Percentiles rank a stretch among this genome's conserved stretches.
Conservation (phyloP, 345 rosid species). For the Dovyalis caffra region DNA sequence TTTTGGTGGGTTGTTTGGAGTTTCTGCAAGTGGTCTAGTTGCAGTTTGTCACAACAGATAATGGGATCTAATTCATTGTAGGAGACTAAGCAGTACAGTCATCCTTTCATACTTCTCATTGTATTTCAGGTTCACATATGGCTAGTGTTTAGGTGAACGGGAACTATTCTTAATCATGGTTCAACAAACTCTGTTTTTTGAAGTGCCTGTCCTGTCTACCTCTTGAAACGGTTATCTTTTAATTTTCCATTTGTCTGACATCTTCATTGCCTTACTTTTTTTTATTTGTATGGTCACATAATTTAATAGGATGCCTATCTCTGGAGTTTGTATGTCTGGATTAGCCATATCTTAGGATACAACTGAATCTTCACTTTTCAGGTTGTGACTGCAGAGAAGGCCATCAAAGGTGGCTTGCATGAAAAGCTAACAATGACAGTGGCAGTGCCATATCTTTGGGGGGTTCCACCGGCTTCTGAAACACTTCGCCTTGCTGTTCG, state of each 20-base stretch:
- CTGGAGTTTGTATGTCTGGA: background rate
- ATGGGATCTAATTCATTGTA: background rate
- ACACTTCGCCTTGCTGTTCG: slow-evolving; percentile 88
- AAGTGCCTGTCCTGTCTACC: background rate
- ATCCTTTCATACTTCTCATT: background rate
- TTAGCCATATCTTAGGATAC: background rate
- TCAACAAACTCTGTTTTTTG: background rate
- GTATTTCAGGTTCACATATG: background rate
- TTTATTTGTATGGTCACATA: background rate
- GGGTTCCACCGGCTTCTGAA: slow-evolving; percentile 93
- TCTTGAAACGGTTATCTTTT: background rate
- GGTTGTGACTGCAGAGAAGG: slow-evolving; percentile 82
- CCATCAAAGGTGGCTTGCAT: slow-evolving; percentile 71
- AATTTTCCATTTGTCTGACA: background rate
- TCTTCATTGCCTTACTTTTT: background rate
- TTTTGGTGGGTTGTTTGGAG: background rate
- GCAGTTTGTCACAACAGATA: background rate
- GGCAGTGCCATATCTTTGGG: slow-evolving; percentile 95
- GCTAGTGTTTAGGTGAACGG: background rate
- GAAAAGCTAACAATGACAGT: slow-evolving; percentile 90
- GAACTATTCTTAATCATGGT: background rate
- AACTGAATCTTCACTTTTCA: slow-evolving; percentile 17
- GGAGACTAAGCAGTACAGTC: background rate
- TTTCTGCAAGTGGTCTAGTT: background rate
- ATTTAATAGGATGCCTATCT: background rate